Evolutionary conservation across 1,284 basidiomycete species (phyloP).

Genomic region (Cutaneotrichosporon curvatum): DNA sequence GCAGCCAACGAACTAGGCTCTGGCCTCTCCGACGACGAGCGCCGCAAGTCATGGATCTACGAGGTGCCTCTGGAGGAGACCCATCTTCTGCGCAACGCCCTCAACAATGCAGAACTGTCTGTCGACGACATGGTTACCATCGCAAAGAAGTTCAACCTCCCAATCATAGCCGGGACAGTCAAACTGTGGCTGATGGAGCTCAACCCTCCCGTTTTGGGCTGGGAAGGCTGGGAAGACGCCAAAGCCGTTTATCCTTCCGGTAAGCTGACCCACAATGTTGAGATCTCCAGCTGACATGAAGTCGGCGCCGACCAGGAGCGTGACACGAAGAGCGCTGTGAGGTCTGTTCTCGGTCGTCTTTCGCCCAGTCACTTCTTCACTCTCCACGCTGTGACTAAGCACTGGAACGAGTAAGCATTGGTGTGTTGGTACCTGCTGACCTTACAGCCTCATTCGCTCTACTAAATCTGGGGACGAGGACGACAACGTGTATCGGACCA

Average conservation of each 20-base stretch:
- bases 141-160: conserved; percentile 71
- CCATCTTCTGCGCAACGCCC: conserved; percentile 71
- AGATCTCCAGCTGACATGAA: conserved; percentile 16
- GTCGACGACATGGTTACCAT: conserved; percentile 58
- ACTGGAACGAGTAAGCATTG: conserved; percentile 61
- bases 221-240: conserved; percentile 85
- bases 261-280: not conserved
- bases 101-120: conserved; percentile 65
- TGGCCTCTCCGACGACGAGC: conserved; percentile 64
- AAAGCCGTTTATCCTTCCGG: conserved; percentile 68
- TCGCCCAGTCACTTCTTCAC: conserved; percentile 76
- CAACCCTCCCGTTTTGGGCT: conserved; percentile 64
- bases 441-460: conserved; percentile 57
- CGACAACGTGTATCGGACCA: conserved; percentile 70
- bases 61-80: conserved; percentile 69
- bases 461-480: conserved; percentile 59
- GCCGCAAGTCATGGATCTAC: conserved; percentile 87
- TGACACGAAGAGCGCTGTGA: conserved; percentile 59
- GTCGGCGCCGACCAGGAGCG: conserved; percentile 58
- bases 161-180: conserved; percentile 67
- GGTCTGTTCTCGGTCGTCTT: conserved; percentile 61
- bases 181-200: conserved; percentile 84
- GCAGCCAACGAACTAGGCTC: conserved; percentile 62
- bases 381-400: conserved; percentile 69
- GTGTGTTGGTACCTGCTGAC: not conserved